Percentiles rank a stretch among this genome's conserved stretches.
phyloP scores from a whole-genome alignment of 2,329 filamentous ascomycete genomes.

The Venturia asperata region DNA sequence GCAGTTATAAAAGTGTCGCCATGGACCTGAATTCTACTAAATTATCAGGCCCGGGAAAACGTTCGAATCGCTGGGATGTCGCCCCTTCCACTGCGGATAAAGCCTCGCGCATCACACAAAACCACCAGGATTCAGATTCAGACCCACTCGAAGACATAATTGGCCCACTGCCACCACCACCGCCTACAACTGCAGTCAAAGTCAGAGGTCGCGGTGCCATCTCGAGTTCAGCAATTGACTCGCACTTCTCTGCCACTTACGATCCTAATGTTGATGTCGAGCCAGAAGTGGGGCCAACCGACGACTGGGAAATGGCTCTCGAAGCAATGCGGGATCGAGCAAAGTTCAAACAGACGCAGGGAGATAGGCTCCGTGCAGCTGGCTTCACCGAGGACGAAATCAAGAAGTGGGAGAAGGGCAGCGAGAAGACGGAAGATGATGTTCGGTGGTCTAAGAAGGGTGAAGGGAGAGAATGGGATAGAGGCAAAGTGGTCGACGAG shows the following conservation, averaged over 20 bases:
- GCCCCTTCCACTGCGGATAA: not conserved
- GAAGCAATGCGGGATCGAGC: slow-evolving; percentile 75
- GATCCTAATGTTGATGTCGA: slow-evolving; percentile 53
- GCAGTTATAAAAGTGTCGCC: not conserved
- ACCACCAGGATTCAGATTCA: slow-evolving; percentile 38
- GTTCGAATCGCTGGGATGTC: slow-evolving; percentile 13
- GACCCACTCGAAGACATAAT: slow-evolving; percentile 71
- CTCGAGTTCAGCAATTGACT: slow-evolving; percentile 61
- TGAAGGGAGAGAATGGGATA: slow-evolving; percentile 61
- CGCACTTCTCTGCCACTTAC: slow-evolving; percentile 64
- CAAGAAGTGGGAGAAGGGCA: slow-evolving; percentile 59
- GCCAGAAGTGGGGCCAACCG: slow-evolving; percentile 42
- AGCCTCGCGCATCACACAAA: not conserved
- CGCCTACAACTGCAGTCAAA: slow-evolving; percentile 37
- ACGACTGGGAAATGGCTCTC: slow-evolving; percentile 73
- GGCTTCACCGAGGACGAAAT: slow-evolving; percentile 74
- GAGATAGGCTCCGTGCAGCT: slow-evolving; percentile 65
- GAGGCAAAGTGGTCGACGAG: slow-evolving; percentile 53
- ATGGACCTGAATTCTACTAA: not conserved
- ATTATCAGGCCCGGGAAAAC: not conserved
- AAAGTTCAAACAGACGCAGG: slow-evolving; percentile 67
- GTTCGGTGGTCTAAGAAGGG: slow-evolving; percentile 67
- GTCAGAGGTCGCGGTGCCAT: slow-evolving; percentile 66
- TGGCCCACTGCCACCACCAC: slow-evolving; percentile 60
- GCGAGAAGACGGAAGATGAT: slow-evolving; percentile 55